Percentiles rank a stretch among this genome's conserved stretches.
Evolutionary conservation across 2,329 filamentous ascomycete genomes (phyloP).

Genomic region (Venturia pyrina): DNA sequence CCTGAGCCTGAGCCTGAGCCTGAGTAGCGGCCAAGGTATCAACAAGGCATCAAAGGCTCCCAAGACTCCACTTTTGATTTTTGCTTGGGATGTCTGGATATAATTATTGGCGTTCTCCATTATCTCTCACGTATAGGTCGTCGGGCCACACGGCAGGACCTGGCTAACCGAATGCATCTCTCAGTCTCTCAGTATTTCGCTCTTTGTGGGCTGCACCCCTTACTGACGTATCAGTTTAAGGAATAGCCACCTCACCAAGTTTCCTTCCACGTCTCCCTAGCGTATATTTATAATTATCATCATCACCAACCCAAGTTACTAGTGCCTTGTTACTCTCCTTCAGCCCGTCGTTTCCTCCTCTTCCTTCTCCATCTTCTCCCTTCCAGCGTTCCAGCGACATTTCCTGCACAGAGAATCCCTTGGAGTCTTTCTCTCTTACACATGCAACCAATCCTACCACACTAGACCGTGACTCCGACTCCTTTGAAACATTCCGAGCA

Average conservation of each 20-base stretch:
- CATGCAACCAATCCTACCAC: not conserved
- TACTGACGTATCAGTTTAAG: slow-evolving; percentile 6
- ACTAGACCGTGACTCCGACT: not conserved
- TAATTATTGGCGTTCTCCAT: too few relatives aligned
- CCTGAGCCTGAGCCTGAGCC: too few relatives aligned
- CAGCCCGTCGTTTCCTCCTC: not conserved
- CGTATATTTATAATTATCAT: not conserved
- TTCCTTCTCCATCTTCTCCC: not conserved
- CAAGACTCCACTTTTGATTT: too few relatives aligned
- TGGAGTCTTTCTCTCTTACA: not conserved
- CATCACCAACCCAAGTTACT: not conserved
- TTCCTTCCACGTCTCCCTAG: not conserved
- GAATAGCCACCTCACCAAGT: not conserved
- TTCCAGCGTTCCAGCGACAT: not conserved
- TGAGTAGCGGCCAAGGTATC: too few relatives aligned
- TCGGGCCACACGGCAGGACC: too few relatives aligned
- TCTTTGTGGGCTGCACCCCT: not conserved
- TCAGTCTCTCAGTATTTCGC: not conserved
- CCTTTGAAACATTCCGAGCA: not conserved
- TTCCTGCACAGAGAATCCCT: not conserved
- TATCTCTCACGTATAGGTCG: too few relatives aligned
- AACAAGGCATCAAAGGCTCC: too few relatives aligned
- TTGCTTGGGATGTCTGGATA: too few relatives aligned
- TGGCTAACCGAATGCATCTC: not conserved
- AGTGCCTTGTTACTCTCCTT: not conserved